A percentile compares a stretch with the other conserved stretches of the same genome.
Evolutionary conservation across 2,329 filamentous ascomycete species (phyloP).

Genomic region (Monilinia fructicola): DNA sequence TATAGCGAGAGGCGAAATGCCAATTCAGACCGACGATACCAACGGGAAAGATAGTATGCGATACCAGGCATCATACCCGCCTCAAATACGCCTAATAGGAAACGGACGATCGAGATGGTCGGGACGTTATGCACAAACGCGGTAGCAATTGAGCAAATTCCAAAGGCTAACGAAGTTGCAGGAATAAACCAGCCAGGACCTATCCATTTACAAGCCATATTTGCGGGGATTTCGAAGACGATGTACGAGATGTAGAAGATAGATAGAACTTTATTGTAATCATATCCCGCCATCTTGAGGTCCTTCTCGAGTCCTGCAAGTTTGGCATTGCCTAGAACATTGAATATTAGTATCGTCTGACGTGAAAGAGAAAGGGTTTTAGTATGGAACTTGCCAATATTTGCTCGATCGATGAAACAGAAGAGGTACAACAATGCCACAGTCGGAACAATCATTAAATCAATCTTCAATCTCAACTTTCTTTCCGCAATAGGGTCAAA

Average conservation of each 20-base stretch:
- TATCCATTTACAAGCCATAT: constrained; percentile 67
- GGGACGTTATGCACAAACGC: constrained; percentile 61
- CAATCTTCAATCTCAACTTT: constrained; percentile 62
- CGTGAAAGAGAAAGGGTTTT: not conserved
- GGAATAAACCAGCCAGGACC: constrained; percentile 74
- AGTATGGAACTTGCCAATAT: constrained; percentile 56
- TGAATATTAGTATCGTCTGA: not conserved
- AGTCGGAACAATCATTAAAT: constrained; percentile 63
- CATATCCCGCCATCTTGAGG: constrained; percentile 57
- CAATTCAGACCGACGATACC: constrained; percentile 69
- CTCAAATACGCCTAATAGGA: constrained; percentile 68
- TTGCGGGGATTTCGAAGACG: constrained; percentile 66
- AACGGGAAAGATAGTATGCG: constrained; percentile 69
- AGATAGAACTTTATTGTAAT: constrained; percentile 68
- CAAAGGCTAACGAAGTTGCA: constrained; percentile 60
- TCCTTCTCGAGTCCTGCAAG: constrained; percentile 65
- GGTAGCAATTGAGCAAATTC: constrained; percentile 61
- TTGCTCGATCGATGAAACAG: constrained; percentile 73
- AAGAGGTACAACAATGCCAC: constrained; percentile 68
- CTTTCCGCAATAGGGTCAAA: constrained; percentile 59
- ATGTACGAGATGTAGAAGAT: constrained; percentile 74
- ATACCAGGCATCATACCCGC: constrained; percentile 65
- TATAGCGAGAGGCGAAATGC: constrained; percentile 67
- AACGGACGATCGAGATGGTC: constrained; percentile 54
- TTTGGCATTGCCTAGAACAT: constrained; percentile 60